Percentiles rank a stretch among this genome's conserved stretches.
Evolutionary conservation across 805 yeast species (phyloP).

Genomic region (Metschnikowia matae): DNA sequence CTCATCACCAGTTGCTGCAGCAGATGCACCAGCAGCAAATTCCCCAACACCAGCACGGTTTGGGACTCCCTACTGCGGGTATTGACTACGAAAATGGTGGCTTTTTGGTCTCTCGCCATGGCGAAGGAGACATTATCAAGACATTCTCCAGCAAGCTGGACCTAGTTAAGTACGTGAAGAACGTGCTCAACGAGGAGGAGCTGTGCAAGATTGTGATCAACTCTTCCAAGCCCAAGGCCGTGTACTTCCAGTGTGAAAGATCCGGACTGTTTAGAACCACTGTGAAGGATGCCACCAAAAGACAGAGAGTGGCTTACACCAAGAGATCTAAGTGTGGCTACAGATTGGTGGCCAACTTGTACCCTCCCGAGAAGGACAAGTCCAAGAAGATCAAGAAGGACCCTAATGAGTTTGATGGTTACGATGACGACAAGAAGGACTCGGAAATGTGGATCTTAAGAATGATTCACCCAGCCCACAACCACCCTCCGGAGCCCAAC

Average conservation of each 20-base stretch:
- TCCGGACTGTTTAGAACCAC: constrained; percentile 45
- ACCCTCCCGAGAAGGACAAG: constrained; percentile 44
- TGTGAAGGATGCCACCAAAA: constrained; percentile 41
- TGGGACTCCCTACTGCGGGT: constrained; percentile 18
- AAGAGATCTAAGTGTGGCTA: constrained; percentile 45
- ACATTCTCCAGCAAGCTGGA: constrained; percentile 20
- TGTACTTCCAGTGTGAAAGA: constrained; percentile 45
- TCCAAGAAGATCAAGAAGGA: constrained; percentile 28
- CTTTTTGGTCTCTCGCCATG: constrained; percentile 18
- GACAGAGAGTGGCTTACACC: constrained; percentile 46
- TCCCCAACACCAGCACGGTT: constrained; percentile 18
- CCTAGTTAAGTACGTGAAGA: constrained; percentile 33
- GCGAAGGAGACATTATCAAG: constrained; percentile 23
- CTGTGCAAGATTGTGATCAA: constrained; percentile 43
- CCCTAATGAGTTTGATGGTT: constrained; percentile 21
- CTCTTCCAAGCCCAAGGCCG: constrained; percentile 46
- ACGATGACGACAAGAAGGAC: constrained; percentile 19
- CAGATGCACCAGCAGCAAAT: constrained; percentile 20
- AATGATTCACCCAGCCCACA: constrained; percentile 44
- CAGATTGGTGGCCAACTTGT: constrained; percentile 35
- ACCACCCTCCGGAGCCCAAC: constrained; percentile 42
- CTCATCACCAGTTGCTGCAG: constrained; percentile 19
- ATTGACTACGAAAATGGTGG: constrained; percentile 21
- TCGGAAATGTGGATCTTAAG: constrained; percentile 44
- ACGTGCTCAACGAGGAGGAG: constrained; percentile 32